Evolutionary conservation across 768 basidiomycete genomes (phyloP).

Genomic region (Phylloporus arenicola): DNA sequence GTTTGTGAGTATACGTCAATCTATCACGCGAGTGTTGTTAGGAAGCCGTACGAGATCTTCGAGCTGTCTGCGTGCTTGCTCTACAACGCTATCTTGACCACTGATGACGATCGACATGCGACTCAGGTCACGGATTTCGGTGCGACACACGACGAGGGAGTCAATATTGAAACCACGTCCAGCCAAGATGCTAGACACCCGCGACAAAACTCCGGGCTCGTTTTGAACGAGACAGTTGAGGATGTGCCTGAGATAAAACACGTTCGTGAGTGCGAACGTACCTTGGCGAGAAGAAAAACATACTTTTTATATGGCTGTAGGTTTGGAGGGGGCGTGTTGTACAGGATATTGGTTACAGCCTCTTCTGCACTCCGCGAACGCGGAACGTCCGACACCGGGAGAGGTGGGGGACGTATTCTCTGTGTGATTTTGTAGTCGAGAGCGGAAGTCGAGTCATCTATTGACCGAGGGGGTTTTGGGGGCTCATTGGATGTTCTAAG

Average conservation of each 20-base stretch:
- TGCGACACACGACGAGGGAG: conserved; percentile 95
- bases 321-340: conserved; percentile 91
- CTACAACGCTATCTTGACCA: conserved; percentile 96
- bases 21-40: neutral
- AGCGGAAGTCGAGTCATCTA: conserved; percentile 92
- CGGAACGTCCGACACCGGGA: conserved; percentile 83
- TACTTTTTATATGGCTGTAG: conserved; percentile 91
- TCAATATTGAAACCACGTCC: conserved; percentile 98
- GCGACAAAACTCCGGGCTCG: conserved; percentile 97
- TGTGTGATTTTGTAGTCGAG: conserved; percentile 85
- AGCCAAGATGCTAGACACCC: conserved; percentile 95
- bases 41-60: conserved; percentile 79
- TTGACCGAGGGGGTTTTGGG: conserved; percentile 71
- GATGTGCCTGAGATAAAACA: conserved; percentile 60
- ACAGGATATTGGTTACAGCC: conserved; percentile 95
- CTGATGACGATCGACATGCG: conserved; percentile 97
- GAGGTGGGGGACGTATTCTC: conserved; percentile 68
- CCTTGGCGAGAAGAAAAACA: conserved; percentile 13
- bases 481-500: conserved; percentile 26
- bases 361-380: conserved; percentile 84
- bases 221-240: conserved; percentile 99
- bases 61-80: conserved; percentile 92
- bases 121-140: conserved; percentile 93
- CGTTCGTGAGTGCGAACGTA: neutral
- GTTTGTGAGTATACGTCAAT: neutral